Evolutionary conservation across 2,329 filamentous ascomycete species (phyloP).

Genomic region (Alternaria tenuissima): DNA sequence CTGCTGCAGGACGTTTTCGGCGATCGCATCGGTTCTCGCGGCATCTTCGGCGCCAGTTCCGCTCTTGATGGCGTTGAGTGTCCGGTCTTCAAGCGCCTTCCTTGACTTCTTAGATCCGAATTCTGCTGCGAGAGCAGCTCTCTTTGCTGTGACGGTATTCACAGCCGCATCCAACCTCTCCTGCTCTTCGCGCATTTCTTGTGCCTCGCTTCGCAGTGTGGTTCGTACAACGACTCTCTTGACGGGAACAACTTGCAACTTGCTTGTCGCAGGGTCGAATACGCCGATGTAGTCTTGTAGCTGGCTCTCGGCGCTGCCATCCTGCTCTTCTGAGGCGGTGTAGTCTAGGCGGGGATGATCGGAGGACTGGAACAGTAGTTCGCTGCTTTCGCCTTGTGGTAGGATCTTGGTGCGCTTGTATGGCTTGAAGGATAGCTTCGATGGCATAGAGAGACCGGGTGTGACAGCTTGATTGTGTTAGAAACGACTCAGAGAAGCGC

Average conservation of each 20-base stretch:
- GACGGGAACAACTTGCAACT: conserved; percentile 61
- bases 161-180: conserved; percentile 37
- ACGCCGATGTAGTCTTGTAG: conserved; percentile 69
- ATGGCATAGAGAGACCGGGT: conserved; percentile 54
- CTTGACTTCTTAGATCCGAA: conserved; percentile 89
- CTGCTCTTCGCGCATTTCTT: conserved; percentile 50
- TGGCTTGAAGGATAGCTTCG: conserved; percentile 57
- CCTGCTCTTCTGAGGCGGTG: conserved; percentile 60
- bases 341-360: conserved; percentile 68
- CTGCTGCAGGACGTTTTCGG: conserved; percentile 63
- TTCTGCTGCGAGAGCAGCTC: conserved; percentile 74
- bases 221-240: conserved; percentile 65
- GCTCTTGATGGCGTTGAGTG: conserved; percentile 72
- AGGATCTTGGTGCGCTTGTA: conserved; percentile 53
- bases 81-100: conserved; percentile 74
- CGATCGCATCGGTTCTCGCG: conserved; percentile 34
- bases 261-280: conserved; percentile 63
- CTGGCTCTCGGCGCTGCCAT: conserved; percentile 57
- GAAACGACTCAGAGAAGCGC: rapidly evolving
- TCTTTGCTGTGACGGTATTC: conserved; percentile 63
- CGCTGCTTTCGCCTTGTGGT: conserved; percentile 42
- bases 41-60: conserved; percentile 19
- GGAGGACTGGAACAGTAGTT: conserved; percentile 68
- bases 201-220: conserved; percentile 55
- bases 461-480: conserved; percentile 45